Evolutionary conservation across 305 asterid genomes (phyloP), one percentile per base, ranked within the genome.

Genomic region (Petunia hybrid): DNA sequence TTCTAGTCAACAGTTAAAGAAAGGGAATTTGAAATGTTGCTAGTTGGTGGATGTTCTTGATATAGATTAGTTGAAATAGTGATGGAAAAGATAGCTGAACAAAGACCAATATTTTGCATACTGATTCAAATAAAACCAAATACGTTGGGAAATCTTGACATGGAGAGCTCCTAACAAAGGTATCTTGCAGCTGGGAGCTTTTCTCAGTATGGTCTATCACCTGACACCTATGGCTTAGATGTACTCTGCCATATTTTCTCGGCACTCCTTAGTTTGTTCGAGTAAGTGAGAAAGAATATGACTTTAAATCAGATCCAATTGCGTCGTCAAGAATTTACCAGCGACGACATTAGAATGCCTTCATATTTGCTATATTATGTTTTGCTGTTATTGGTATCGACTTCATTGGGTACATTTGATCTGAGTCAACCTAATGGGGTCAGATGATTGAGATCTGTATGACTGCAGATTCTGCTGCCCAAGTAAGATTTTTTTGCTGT

Each of bases 401-500:
- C 77, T 70, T 70, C 77, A 51, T 73, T 73, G 62, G 77, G 78
- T 73, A n/a, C 78, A 48, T 73, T 73, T 73, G 82, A 85, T 88
- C 77, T 77, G 88, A 86, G 86, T 86, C 81, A 82, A 89, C 71
- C 74, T 82, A 66, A 82, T 57, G 67, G 81, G 63, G 80, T 87
- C 88, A 80, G 91, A 89, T 85, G 88, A 86, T 79, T 90, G 82
- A 86, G 53, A 85, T 85, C 88, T 87, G 84, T 89, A 67, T 63
- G 66, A 80, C 63, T 81, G 81, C 83, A 79, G 87, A 84, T 89
- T 86, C 89, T 81, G 89, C 86, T 84, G 56, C 81, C 81, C 89
- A 86, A 79, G 93, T 91, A 91, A 91, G 95, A 84, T 80, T 89
- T 85, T 76, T 85, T 79, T 87, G 87, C 86, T 74, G 13, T 48